Conservation (phyloP, 129 eudicot genomes). For the Pulicaria dysenterica region DNA sequence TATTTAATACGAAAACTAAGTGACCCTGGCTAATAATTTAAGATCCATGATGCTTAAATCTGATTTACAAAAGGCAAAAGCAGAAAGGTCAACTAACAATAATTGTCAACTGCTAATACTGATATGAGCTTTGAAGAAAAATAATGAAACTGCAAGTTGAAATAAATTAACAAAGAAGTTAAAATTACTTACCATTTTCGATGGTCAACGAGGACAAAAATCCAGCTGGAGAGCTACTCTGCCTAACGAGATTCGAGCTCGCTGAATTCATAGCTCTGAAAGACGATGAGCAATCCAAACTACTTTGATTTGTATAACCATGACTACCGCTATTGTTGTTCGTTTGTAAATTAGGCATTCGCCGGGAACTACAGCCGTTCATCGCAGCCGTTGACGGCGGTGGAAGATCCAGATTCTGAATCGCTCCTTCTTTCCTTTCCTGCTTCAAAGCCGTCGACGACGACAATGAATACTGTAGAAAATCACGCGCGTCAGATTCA, state of each 20-base stretch:
- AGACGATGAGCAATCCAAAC: slow-evolving; percentile 19
- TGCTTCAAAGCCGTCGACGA: slow-evolving; percentile 34
- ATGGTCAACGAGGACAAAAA: slow-evolving; percentile 50
- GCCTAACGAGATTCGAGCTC: slow-evolving; percentile 61
- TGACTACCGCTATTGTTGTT: slow-evolving; percentile 22
- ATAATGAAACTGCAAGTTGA: slow-evolving; percentile 37
- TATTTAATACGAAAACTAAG: background rate
- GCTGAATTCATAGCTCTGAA: slow-evolving; percentile 23
- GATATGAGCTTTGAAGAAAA: slow-evolving; percentile 19
- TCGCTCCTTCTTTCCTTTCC: slow-evolving; percentile 19
- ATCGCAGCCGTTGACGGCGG: slow-evolving; percentile 23
- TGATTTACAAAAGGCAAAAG: slow-evolving; percentile 16
- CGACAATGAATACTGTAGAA: slow-evolving; percentile 19
- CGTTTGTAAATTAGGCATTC: slow-evolving; percentile 23
- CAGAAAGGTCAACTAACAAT: slow-evolving; percentile 35
- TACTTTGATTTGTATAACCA: slow-evolving; percentile 16
- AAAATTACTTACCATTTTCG: slow-evolving; percentile 51
- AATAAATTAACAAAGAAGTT: slow-evolving; percentile 4
- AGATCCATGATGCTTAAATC: slow-evolving; percentile 11
- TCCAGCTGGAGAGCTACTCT: slow-evolving; percentile 86
- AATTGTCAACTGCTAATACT: slow-evolving; percentile 11
- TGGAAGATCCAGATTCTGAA: slow-evolving; percentile 19
- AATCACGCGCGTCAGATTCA: slow-evolving; percentile 38
- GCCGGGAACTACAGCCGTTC: slow-evolving; percentile 21
- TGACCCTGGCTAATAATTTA: background rate